Conservation (phyloP, 202 grass and related monocot genomes). For the Dendrocalamus latiflorus region DNA sequence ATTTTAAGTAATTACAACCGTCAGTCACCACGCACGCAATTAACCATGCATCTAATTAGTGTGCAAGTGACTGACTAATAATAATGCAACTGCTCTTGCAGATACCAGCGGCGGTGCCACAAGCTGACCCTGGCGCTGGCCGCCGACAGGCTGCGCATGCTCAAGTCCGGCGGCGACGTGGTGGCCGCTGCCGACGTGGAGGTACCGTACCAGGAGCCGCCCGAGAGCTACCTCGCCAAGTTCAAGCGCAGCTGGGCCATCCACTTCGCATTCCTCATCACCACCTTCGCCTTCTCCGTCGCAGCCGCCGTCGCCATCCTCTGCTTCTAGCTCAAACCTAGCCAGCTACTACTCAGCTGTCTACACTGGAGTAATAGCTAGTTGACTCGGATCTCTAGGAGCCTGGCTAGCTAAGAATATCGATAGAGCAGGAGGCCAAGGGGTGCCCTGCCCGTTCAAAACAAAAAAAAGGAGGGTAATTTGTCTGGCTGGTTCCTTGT, state of each 20-base stretch:
- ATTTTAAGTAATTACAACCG: not conserved
- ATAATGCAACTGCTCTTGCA: not conserved
- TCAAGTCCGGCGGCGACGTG: constrained; percentile 43
- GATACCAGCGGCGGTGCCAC: constrained; percentile 93
- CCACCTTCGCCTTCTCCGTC: constrained; percentile 89
- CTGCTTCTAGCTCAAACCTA: constrained; percentile 53
- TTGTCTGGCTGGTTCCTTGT: not conserved
- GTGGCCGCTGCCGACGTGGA: constrained; percentile 66
- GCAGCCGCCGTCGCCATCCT: constrained; percentile 56
- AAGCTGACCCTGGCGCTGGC: constrained; percentile 95
- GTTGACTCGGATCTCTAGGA: not conserved
- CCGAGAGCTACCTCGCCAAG: constrained; percentile 77
- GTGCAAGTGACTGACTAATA: not conserved
- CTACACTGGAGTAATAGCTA: not conserved
- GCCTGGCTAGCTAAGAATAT: no score
- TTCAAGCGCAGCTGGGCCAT: constrained; percentile 88
- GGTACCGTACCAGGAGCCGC: constrained; percentile 93
- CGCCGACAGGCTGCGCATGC: constrained; percentile 70
- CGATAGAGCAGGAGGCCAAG: no score
- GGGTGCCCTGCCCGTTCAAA: no score
- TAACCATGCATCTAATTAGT: not conserved
- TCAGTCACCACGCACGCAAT: not conserved
- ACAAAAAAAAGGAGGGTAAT: no score
- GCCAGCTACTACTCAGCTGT: not conserved
- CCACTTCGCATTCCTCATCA: constrained; percentile 80